Evolutionary conservation across 768 basidiomycete genomes (phyloP).

Genomic region (Pholiota molesta): DNA sequence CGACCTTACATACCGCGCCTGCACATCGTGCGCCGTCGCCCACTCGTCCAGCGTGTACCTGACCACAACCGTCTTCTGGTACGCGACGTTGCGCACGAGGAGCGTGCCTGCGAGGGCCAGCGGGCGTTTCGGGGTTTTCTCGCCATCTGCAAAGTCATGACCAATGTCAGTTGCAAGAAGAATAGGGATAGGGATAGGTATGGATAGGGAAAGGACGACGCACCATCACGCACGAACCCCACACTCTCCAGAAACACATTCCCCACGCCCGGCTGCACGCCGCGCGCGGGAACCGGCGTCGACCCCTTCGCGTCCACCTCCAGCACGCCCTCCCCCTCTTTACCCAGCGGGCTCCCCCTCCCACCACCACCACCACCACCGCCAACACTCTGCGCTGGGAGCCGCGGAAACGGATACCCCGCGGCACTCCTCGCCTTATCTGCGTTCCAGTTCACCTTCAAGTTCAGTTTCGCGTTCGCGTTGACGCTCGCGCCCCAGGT

Average conservation of each 20-base stretch:
- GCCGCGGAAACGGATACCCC: not conserved
- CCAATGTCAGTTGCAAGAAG: too few species aligned
- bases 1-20: slow-evolving; percentile 48
- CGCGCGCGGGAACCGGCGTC: slow-evolving; percentile 34
- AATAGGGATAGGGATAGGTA: too few species aligned
- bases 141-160: too few species aligned
- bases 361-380: too few species aligned
- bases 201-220: too few species aligned
- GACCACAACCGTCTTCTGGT: slow-evolving; percentile 82
- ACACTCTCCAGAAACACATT: slow-evolving; percentile 33
- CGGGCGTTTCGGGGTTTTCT: slow-evolving; percentile 13
- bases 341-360: not conserved
- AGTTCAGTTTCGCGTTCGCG: too few species aligned
- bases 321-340: not conserved
- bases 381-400: slow-evolving; percentile 4
- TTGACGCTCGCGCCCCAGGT: not conserved
- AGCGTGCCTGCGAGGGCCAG: slow-evolving; percentile 69
- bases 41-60: slow-evolving; percentile 94
- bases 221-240: slow-evolving; percentile 22
- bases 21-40: slow-evolving; percentile 90
- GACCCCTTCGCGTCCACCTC: slow-evolving; percentile 19
- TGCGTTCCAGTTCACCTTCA: too few species aligned
- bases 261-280: slow-evolving; percentile 20
- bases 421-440: too few species aligned
- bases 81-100: slow-evolving; percentile 83